Conservation (phyloP, 345 rosid genomes). For the Tarenaya hassleriana region DNA sequence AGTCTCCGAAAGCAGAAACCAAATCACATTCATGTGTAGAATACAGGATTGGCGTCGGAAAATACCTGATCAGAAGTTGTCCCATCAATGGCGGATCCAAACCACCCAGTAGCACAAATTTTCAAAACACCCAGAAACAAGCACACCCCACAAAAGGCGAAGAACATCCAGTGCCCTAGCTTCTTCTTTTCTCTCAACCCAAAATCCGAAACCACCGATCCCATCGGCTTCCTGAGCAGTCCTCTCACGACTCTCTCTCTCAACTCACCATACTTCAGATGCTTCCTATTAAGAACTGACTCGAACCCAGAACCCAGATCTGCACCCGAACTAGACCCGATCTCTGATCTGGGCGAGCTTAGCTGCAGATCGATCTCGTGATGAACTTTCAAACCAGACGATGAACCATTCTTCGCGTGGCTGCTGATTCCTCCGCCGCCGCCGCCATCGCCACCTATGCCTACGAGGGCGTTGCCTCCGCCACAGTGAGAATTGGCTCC, state of each 20-base stretch:
- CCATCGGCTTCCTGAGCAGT: conserved; percentile 46
- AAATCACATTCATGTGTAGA: background rate
- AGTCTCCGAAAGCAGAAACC: background rate
- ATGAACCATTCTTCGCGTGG: background rate
- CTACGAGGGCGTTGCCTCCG: conserved; percentile 11
- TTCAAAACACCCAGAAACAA: conserved; percentile 80
- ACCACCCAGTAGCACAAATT: conserved; percentile 87
- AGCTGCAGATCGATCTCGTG: conserved; percentile 75
- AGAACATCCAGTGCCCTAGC: conserved; percentile 86
- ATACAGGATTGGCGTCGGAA: background rate
- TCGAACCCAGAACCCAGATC: conserved; percentile 38
- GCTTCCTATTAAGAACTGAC: conserved; percentile 32
- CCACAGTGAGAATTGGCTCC: conserved; percentile 10
- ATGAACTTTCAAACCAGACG: conserved; percentile 29
- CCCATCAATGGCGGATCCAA: conserved; percentile 75
- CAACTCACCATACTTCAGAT: conserved; percentile 29
- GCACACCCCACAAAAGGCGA: conserved; percentile 67
- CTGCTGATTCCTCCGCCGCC: background rate
- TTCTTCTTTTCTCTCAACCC: conserved; percentile 67
- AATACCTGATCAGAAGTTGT: conserved; percentile 48
- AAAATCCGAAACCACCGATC: conserved; percentile 50
- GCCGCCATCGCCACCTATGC: conserved; percentile 1
- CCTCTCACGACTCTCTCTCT: conserved; percentile 48
- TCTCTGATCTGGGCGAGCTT: conserved; percentile 77
- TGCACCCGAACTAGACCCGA: conserved; percentile 22